Conservation (phyloP, 208 protist genomes). For the Leishmania tropica region DNA sequence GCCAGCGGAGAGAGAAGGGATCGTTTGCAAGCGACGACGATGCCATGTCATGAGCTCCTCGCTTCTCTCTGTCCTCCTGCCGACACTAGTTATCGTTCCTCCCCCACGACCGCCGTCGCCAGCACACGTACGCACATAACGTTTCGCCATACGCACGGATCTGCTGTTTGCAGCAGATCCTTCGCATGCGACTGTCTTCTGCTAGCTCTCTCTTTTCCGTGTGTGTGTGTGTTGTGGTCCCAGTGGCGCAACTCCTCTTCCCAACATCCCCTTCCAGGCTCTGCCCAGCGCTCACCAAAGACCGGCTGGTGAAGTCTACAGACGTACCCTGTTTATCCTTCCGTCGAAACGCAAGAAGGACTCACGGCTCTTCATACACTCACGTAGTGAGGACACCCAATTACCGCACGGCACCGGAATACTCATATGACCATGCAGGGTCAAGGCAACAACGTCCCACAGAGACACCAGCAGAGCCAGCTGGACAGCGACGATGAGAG, state of each 20-base stretch:
- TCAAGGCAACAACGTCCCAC: slow-evolving; percentile 20
- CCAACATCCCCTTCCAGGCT: too few relatives aligned
- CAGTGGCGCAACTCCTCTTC: not conserved
- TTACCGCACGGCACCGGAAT: not conserved
- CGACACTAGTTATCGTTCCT: not conserved
- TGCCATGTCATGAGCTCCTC: not conserved
- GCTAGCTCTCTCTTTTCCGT: not conserved
- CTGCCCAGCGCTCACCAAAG: not conserved
- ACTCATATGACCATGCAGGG: slow-evolving; percentile 5
- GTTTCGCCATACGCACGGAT: not conserved
- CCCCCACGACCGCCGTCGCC: too few relatives aligned
- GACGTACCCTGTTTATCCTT: not conserved
- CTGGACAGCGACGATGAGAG: slow-evolving; percentile 25
- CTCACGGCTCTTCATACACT: not conserved
- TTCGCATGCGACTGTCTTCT: not conserved
- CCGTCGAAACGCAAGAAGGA: not conserved
- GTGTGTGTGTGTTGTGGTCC: not conserved
- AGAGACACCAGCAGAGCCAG: not conserved
- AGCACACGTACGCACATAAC: not conserved
- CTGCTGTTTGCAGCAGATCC: not conserved
- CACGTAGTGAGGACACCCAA: not conserved
- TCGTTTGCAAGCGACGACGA: not conserved
- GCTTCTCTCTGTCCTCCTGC: not conserved
- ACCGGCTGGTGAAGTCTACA: not conserved
- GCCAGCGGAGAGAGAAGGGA: not conserved